Evolutionary conservation across 1,284 basidiomycete genomes (phyloP).

Genomic region (Melampsora abietis-canadensis): DNA sequence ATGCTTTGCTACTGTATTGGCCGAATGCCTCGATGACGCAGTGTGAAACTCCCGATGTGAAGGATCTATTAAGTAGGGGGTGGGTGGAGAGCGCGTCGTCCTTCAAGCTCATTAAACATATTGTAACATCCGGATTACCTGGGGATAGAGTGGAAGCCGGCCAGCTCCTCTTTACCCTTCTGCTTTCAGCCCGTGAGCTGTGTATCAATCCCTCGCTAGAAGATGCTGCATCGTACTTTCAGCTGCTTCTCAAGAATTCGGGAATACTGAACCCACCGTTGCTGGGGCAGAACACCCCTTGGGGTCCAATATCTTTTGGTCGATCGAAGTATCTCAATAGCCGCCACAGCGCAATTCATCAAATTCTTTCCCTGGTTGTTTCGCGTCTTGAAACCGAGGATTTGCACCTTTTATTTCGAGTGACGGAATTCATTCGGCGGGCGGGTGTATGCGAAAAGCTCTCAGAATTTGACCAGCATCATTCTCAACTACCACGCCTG

Average conservation of each 20-base stretch:
- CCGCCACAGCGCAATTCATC: slow-evolving; percentile 13
- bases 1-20: slow-evolving; percentile 35
- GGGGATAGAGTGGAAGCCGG: slow-evolving; percentile 15
- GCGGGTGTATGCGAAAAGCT: slow-evolving; percentile 6
- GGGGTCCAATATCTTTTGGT: not conserved
- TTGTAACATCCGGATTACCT: slow-evolving; percentile 8
- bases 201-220: slow-evolving; percentile 16
- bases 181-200: slow-evolving; percentile 20
- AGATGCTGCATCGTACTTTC: slow-evolving; percentile 22
- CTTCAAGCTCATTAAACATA: slow-evolving; percentile 36
- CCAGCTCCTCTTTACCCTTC: slow-evolving; percentile 18
- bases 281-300: slow-evolving; percentile 10
- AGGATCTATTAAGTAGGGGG: slow-evolving; percentile 3
- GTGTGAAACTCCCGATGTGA: not conserved
- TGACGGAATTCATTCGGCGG: slow-evolving; percentile 33
- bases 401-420: slow-evolving; percentile 16
- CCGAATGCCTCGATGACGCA: slow-evolving; percentile 15
- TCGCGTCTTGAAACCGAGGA: slow-evolving; percentile 27
- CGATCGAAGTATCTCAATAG: slow-evolving; percentile 6
- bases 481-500: slow-evolving; percentile 13
- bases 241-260: slow-evolving; percentile 36
- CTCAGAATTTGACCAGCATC: not conserved
- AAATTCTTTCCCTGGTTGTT: slow-evolving; percentile 22
- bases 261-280: slow-evolving; percentile 36
- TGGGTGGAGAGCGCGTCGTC: slow-evolving; percentile 15